Base-by-base conservation (phyloP, 2,329 filamentous ascomycete genomes). In the Phaeosphaeriaceae sp. region DNA sequence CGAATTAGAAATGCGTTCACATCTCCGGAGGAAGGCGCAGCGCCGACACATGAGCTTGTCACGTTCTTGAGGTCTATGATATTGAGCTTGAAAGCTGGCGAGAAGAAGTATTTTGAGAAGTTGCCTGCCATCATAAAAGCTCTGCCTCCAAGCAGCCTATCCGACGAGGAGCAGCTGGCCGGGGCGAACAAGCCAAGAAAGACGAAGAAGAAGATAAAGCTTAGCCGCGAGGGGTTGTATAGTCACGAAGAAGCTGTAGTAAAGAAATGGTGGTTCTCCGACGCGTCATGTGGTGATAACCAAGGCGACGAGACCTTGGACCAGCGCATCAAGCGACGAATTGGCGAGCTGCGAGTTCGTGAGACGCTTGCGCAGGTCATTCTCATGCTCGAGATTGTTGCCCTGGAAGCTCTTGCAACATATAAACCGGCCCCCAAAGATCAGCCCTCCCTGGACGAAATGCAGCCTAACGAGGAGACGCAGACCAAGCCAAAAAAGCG, bases 361-460 rank as follows among this genome's bases (percentile, higher is more conserved):
- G 91, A 95, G 78, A 93, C 91, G 0, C 89, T 93, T 67, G 80
- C 93, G 41, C 91, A 95, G 72, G 87, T 94, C 78, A 92, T 94
- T 54, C 74, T 95, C 31, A 88, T 93, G 51, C 82, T 95, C 6
- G 91, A 95, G 70, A 87, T 92, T 17, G 78, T 93, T 21, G 89
- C 91, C 1, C 79, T 95, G 44, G 89, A 92, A 81, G 69, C 77
- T 20, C 68, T 78, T 31, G 69, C 76, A 7, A 69, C 72, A 64
- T 69, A 71, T 64, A 62, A 79, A 67, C 66, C 77, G 68, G 61
- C 72, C 47, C 57, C 55, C 51, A 60, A 70, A 36, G 59, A 63
- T 11, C 22, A 19, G 1, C 25, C 46, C n/a, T n/a, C n/a, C 7
- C 66, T 68, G 36, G 62, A 54, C 21, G 69, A 72, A 15, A 60